Percentiles rank a stretch among this genome's conserved stretches.
phyloP scores from a whole-genome alignment of 108 stramenopile genomes.

The Pseudonitzschia multiseries region DNA sequence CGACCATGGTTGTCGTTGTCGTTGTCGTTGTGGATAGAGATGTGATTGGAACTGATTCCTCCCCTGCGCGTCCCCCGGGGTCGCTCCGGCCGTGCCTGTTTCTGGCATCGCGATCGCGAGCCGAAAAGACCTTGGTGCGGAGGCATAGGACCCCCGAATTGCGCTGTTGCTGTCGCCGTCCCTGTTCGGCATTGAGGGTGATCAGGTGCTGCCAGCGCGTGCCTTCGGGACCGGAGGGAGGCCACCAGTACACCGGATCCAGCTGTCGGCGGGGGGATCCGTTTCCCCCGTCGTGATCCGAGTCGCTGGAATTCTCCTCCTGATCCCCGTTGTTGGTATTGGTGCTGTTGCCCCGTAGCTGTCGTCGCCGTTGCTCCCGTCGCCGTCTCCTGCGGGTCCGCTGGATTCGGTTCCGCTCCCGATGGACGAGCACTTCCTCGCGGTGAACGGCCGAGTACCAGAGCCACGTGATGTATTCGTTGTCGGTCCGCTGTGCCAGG shows the following conservation, averaged over 20 bases:
- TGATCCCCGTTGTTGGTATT: neutral
- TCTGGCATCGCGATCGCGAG: neutral
- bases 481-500: neutral
- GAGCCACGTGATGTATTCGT: conserved; percentile 10
- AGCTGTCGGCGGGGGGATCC: neutral
- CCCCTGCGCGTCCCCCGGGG: no score
- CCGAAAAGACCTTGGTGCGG: neutral
- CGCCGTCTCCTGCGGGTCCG: neutral
- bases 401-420: no score
- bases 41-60: no score
- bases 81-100: neutral
- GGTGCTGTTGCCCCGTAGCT: neutral
- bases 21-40: no score
- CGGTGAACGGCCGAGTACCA: conserved; percentile 4
- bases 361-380: neutral
- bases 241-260: conserved; percentile 9
- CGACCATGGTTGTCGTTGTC: no score
- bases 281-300: neutral
- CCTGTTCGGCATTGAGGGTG: neutral
- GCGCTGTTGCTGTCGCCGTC: neutral
- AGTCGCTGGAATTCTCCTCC: neutral
- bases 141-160: neutral
- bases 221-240: conserved; percentile 2
- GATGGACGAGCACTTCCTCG: neutral
- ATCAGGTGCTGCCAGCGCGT: neutral